A percentile compares a stretch with the other conserved stretches of the same genome.
phyloP scores from a whole-genome alignment of 2,329 filamentous ascomycete genomes.

The Botrytis byssoidea region DNA sequence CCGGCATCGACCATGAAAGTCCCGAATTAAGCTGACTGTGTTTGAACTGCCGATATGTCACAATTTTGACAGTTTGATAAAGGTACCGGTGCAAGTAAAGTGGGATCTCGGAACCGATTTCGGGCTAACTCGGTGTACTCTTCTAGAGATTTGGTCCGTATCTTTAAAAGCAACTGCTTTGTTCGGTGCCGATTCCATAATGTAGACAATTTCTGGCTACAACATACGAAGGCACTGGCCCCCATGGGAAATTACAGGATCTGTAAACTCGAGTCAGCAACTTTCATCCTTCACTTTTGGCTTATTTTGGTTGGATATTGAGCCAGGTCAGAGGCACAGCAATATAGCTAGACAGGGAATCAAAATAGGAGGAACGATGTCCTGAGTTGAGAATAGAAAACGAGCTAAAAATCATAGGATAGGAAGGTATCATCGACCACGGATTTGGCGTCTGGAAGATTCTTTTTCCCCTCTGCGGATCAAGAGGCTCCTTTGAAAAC shows the following conservation, averaged over 20 bases:
- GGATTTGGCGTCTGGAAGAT: too few relatives aligned
- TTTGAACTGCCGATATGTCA: background rate
- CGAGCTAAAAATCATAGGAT: background rate
- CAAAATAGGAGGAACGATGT: too few relatives aligned
- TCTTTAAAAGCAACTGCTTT: background rate
- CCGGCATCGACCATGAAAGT: background rate
- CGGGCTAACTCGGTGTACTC: background rate
- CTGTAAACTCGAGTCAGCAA: background rate
- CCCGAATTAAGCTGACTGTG: slow-evolving; percentile 12
- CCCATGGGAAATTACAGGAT: background rate
- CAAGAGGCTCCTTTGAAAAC: background rate
- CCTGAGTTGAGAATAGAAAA: background rate
- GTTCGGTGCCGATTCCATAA: background rate
- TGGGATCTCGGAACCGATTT: background rate
- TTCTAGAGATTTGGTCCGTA: background rate
- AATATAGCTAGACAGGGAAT: background rate
- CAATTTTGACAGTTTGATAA: background rate
- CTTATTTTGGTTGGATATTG: background rate
- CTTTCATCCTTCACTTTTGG: background rate
- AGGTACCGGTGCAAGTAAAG: background rate
- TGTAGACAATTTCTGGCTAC: background rate
- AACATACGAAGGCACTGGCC: background rate
- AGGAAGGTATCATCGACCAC: too few relatives aligned
- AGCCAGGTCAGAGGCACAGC: background rate
- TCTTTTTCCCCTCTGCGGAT: background rate